Base-by-base conservation (phyloP, 1,284 basidiomycete genomes). In the Puccinia coronata region DNA sequence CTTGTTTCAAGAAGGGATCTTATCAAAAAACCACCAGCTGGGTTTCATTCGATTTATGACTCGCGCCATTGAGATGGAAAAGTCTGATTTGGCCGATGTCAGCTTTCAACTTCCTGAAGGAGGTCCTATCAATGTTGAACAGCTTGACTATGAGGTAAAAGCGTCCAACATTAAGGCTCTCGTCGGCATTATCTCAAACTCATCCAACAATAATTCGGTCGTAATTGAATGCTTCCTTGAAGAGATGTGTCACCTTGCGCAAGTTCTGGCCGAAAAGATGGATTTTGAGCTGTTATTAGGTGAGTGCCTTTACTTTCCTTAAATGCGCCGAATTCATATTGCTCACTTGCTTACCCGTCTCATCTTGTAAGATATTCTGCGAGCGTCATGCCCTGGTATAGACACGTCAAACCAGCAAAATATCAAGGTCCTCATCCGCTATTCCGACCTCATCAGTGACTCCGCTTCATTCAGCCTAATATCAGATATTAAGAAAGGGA, bases 31-130 rank as follows among this genome's bases (percentile, higher is more conserved):
- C 34, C 53, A 55, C 41, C 31, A 31, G 39, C 43, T 65, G 28
- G 39, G 25, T 47, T 31, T 8, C 6, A 51, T 76, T 16, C n/a
- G 70, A 36, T 71, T 80, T 36, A 72, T 80, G 53, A 73, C 70
- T 47, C 78, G 78, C 16, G 53, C 59, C 55, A 31, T 80, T 43
- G 78, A 80, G 59, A 34, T 51, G 25, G 78, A 61, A 59, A 65
- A 51, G 59, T 51, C 61, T 2, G 23, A 0, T 5, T n/a, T 57
- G 47, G 39, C 36, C 16, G 43, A 49, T 57, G 71, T 25, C 36
- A 47, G 28, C 57, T n/a, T 28, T 16, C 59, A 67, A 51, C 2
- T 16, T 4, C 18, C 65, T 12, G n/a, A 79, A 16, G 67, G 39
- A 6, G 14, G 34, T 53, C 28, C 28, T 28, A n/a, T 11, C n/a